Percentiles rank a stretch among this genome's conserved stretches.
These are phyloP conservation scores for Colletotrichum acutatum DNA, from an alignment of 2,329 filamentous ascomycete genomes.

Conservation along the genomic window DNA sequence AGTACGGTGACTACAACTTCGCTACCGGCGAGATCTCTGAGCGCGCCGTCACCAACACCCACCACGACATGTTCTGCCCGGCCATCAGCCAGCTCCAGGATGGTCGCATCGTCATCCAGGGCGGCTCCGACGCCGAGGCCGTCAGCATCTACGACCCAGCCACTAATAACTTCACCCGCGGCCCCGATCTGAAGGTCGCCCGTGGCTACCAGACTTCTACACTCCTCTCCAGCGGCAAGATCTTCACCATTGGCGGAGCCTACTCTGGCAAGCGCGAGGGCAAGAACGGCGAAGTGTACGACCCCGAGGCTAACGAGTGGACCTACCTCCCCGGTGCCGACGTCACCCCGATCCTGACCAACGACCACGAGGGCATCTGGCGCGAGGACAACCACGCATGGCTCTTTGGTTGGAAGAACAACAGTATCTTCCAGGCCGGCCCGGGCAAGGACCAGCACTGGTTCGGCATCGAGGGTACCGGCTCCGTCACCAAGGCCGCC, in stretches of 20 bases:
- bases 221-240: constrained; percentile 61
- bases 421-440: constrained; percentile 64
- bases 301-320: constrained; percentile 58
- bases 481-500: constrained; percentile 54
- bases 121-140: constrained; percentile 59
- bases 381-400: constrained; percentile 49
- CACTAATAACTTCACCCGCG: constrained; percentile 50
- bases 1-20: constrained; percentile 40
- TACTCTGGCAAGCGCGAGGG: constrained; percentile 57
- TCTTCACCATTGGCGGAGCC: constrained; percentile 70
- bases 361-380: constrained; percentile 60
- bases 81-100: constrained; percentile 61
- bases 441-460: constrained; percentile 67
- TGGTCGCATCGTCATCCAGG: constrained; percentile 63
- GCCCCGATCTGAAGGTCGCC: constrained; percentile 54
- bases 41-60: constrained; percentile 51
- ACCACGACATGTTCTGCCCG: constrained; percentile 68
- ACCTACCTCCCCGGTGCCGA: constrained; percentile 52
- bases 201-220: constrained; percentile 65
- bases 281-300: constrained; percentile 68
- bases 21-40: constrained; percentile 42
- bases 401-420: constrained; percentile 56
- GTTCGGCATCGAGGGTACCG: constrained; percentile 59
- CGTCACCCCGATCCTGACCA: constrained; percentile 63
- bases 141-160: constrained; percentile 59